These are phyloP conservation scores for Hericium erinaceus DNA, from an alignment of 768 basidiomycete genomes.

Conservation along the genomic window DNA sequence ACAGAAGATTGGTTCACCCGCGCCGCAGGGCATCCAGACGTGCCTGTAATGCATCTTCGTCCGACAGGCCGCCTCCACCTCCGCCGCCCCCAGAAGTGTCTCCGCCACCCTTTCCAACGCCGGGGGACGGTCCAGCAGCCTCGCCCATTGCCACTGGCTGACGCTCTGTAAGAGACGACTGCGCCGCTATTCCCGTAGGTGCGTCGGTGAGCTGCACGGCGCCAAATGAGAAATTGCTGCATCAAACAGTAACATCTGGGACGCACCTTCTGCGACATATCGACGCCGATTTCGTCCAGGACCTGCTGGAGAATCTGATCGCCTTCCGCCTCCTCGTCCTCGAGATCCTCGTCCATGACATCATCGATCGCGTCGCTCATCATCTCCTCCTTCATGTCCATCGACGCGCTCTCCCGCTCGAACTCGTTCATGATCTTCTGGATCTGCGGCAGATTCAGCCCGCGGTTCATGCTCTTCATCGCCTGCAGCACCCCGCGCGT, in stretches of 20 bases:
- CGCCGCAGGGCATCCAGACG: conserved; percentile 83
- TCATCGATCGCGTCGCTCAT: conserved; percentile 99
- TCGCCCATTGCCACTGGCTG: conserved; percentile 86
- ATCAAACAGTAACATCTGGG: conserved; percentile 5
- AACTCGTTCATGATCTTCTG: conserved; percentile 97
- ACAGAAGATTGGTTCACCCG: conserved; percentile 29
- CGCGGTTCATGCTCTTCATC: conserved; percentile 96
- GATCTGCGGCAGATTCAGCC: conserved; percentile 89
- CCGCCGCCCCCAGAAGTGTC: conserved; percentile 19
- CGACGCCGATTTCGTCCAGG: conserved; percentile 93
- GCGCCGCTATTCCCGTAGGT: conserved; percentile 59
- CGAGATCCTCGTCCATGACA: conserved; percentile 85
- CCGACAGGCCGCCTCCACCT: conserved; percentile 38
- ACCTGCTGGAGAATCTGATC: conserved; percentile 95
- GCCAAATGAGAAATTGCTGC: not conserved
- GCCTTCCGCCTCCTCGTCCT: conserved; percentile 93
- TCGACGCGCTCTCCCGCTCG: conserved; percentile 92
- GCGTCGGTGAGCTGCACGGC: conserved; percentile 66
- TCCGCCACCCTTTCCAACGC: conserved; percentile 22
- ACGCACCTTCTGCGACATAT: conserved; percentile 73
- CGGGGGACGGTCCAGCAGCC: conserved; percentile 31
- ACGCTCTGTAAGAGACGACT: conserved; percentile 54
- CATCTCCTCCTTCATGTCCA: conserved; percentile 99
- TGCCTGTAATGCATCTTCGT: conserved; percentile 92
- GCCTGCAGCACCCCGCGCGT: conserved; percentile 43